These are phyloP conservation scores for Hyphopichia burtonii DNA, from an alignment of 1,139 yeast genomes.

Conservation along the genomic window DNA sequence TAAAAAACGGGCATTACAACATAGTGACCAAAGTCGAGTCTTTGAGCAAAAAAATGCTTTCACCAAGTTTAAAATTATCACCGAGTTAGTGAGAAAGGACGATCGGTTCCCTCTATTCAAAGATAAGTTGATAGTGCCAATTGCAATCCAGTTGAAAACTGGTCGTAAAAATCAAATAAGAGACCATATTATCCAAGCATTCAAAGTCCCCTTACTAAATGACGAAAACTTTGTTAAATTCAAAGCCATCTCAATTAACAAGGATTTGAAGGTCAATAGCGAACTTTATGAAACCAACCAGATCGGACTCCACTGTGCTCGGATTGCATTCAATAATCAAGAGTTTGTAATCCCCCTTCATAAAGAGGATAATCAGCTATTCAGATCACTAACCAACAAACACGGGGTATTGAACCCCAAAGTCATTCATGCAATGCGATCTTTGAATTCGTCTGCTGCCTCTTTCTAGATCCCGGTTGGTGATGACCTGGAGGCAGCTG, in stretches of 20 bases:
- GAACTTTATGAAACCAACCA: constrained; percentile 17
- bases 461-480: too few species aligned
- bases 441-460: too few species aligned
- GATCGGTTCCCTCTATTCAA: too few species aligned
- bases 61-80: constrained; percentile 1
- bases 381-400: constrained; percentile 9
- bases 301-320: constrained; percentile 23
- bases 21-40: neutral
- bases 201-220: constrained; percentile 19
- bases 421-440: neutral
- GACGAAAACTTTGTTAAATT: constrained; percentile 22
- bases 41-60: neutral
- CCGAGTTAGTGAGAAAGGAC: too few species aligned
- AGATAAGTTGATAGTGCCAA: constrained; percentile 14
- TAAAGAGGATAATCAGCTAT: constrained; percentile 16
- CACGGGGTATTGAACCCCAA: constrained; percentile 2
- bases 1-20: neutral
- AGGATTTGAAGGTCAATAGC: constrained; percentile 11
- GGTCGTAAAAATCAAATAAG: constrained; percentile 28
- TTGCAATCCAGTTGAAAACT: constrained; percentile 19
- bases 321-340: constrained; percentile 6
- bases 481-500: too few species aligned
- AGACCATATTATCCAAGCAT: constrained; percentile 21
- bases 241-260: constrained; percentile 8
- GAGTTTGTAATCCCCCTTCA: constrained; percentile 12